A percentile compares a stretch with the other conserved stretches of the same genome.
Conservation (phyloP, 2,329 filamentous ascomycete species). For the Lecanicillium sp. region DNA sequence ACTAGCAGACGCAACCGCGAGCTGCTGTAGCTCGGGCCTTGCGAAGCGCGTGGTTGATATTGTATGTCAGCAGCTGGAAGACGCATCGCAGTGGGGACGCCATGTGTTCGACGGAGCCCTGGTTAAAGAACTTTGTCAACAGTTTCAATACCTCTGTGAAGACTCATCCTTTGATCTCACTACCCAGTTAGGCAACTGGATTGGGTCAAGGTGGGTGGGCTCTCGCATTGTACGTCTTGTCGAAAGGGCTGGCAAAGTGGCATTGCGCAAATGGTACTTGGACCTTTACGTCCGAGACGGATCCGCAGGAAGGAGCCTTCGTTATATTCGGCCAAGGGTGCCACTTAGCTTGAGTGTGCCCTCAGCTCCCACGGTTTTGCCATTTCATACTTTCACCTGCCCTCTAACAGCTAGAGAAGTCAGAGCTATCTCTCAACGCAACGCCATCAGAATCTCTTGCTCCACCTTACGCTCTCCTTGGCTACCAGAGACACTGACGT, state of each 20-base stretch:
- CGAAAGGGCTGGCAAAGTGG: conserved; percentile 71
- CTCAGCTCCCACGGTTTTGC: conserved; percentile 84
- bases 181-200: conserved; percentile 49
- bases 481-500: conserved; percentile 73
- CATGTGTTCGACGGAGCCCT: conserved; percentile 54
- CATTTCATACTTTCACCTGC: conserved; percentile 96
- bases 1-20: conserved; percentile 62
- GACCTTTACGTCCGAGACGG: conserved; percentile 57
- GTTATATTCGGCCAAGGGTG: conserved; percentile 65
- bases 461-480: conserved; percentile 81
- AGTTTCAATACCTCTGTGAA: conserved; percentile 33
- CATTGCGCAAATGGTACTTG: conserved; percentile 80
- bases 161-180: conserved; percentile 27
- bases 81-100: conserved; percentile 79
- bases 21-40: conserved; percentile 62
- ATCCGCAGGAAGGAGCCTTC: conserved; percentile 40
- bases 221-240: conserved; percentile 74
- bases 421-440: conserved; percentile 87
- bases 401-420: conserved; percentile 88
- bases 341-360: conserved; percentile 69
- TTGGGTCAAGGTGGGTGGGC: conserved; percentile 76
- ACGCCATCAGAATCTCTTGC: conserved; percentile 85
- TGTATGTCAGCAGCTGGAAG: conserved; percentile 76
- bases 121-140: conserved; percentile 40
- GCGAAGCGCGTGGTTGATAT: conserved; percentile 87